Evolutionary conservation across 257 asterid genomes (phyloP).

Genomic region (Verbascum thapsus): DNA sequence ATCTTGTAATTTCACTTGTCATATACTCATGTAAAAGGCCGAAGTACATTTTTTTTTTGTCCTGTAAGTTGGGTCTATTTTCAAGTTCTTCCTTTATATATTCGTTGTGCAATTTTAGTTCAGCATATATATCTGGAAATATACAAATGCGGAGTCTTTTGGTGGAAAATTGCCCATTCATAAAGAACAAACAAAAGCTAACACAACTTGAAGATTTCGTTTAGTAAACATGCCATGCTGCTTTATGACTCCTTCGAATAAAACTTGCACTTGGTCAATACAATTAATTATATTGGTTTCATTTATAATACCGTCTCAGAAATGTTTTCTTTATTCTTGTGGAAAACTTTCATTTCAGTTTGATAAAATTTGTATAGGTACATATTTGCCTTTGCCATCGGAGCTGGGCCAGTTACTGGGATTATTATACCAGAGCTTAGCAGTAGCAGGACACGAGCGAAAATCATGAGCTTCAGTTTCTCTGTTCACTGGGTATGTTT

Average conservation of each 20-base stretch:
- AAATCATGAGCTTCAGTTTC: constrained; percentile 83
- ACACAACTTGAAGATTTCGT: too few species aligned
- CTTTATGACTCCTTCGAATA: neutral
- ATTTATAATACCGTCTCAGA: neutral
- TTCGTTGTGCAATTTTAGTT: too few species aligned
- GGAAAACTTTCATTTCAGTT: constrained; percentile 7
- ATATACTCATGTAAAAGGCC: neutral
- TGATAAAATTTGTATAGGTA: constrained; percentile 48
- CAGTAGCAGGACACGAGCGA: constrained; percentile 84
- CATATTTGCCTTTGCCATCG: constrained; percentile 64
- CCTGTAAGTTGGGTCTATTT: too few species aligned
- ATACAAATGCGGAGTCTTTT: too few species aligned
- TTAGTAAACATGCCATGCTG: neutral
- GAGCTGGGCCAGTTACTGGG: constrained; percentile 91
- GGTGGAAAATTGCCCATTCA: too few species aligned
- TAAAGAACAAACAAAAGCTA: too few species aligned
- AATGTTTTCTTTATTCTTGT: neutral
- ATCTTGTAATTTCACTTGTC: neutral
- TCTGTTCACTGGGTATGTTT: constrained; percentile 77
- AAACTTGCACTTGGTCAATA: neutral
- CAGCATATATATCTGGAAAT: too few species aligned
- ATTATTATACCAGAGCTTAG: constrained; percentile 92
- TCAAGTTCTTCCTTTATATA: too few species aligned
- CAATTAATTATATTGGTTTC: neutral
- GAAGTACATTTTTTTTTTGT: too few species aligned